phyloP scores from a whole-genome alignment of 208 protist species.

The Acanthamoeba royreba region DNA sequence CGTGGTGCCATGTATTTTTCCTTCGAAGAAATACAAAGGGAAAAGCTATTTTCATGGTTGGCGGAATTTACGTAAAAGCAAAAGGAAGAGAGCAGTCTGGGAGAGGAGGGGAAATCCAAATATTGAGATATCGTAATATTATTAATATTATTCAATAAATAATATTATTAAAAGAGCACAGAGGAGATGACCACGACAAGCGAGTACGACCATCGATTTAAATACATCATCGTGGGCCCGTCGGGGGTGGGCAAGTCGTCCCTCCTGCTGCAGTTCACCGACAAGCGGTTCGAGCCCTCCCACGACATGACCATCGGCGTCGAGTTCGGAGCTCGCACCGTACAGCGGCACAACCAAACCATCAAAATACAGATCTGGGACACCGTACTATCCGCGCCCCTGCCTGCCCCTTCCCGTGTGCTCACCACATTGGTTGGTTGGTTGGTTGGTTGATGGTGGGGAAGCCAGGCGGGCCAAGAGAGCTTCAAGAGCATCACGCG shows the following conservation, averaged over 20 bases:
- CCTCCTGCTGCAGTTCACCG: conserved; percentile 97
- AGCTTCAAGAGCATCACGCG: conserved; percentile 98
- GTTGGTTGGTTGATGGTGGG: background rate
- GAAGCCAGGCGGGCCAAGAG: conserved; percentile 88
- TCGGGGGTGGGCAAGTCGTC: conserved; percentile 98
- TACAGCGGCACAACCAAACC: conserved; percentile 92
- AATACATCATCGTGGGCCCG: conserved; percentile 90
- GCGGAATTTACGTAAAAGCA: too few relatives aligned
- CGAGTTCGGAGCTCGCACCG: conserved; percentile 96
- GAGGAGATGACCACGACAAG: background rate
- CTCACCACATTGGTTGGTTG: too few relatives aligned
- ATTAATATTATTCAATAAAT: too few relatives aligned
- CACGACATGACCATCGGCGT: conserved; percentile 99
- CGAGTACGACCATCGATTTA: conserved; percentile 82
- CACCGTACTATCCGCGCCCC: conserved; percentile 77
- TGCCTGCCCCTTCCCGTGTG: too few relatives aligned
- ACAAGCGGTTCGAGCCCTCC: conserved; percentile 98
- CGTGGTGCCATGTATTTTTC: too few relatives aligned
- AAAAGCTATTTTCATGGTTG: too few relatives aligned
- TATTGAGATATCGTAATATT: too few relatives aligned
- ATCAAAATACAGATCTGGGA: conserved; percentile 99
- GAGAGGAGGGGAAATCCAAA: too few relatives aligned
- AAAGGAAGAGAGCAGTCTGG: too few relatives aligned
- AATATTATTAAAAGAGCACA: too few relatives aligned
- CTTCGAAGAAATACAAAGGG: too few relatives aligned